A percentile compares a stretch with the other conserved stretches of the same genome.
phyloP scores from a whole-genome alignment of 345 rosid genomes.

The Gossypium thurberi region DNA sequence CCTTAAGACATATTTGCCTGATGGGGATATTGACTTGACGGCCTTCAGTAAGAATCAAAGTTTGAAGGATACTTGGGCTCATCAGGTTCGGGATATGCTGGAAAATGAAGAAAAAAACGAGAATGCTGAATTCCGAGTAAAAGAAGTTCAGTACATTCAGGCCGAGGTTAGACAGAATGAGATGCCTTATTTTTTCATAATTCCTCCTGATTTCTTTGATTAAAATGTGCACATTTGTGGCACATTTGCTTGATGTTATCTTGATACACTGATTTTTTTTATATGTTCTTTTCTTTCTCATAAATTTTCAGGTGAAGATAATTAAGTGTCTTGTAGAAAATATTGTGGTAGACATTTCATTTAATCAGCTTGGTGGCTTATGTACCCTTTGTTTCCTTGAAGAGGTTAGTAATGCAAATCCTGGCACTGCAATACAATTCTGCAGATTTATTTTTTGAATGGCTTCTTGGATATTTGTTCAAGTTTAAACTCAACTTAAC shows the following conservation, averaged over 20 bases:
- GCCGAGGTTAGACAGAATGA: constrained; percentile 41
- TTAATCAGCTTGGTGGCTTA: constrained; percentile 96
- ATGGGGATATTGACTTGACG: constrained; percentile 97
- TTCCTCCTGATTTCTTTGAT: not conserved
- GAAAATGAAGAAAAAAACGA: constrained; percentile 90
- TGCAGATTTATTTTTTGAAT: constrained; percentile 11
- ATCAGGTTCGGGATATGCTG: constrained; percentile 80
- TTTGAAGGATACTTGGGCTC: constrained; percentile 89
- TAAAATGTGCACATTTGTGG: not conserved
- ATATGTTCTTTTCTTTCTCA: constrained; percentile 5
- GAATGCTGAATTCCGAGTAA: constrained; percentile 78
- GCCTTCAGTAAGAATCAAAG: constrained; percentile 64
- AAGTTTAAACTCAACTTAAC: constrained; percentile 12
- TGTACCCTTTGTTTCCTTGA: constrained; percentile 99
- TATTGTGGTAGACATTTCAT: constrained; percentile 95
- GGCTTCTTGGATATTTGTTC: not conserved
- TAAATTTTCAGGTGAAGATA: constrained; percentile 68
- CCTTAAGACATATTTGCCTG: constrained; percentile 92
- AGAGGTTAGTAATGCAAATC: constrained; percentile 50
- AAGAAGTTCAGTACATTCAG: constrained; percentile 98
- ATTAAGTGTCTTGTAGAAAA: constrained; percentile 97
- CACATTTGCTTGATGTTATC: not conserved
- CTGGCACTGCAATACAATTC: not conserved
- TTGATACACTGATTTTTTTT: not conserved
- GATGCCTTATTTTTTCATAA: not conserved